phyloP scores from a whole-genome alignment of 2,329 filamentous ascomycete genomes.

The Ascochyta clinopodiicola region DNA sequence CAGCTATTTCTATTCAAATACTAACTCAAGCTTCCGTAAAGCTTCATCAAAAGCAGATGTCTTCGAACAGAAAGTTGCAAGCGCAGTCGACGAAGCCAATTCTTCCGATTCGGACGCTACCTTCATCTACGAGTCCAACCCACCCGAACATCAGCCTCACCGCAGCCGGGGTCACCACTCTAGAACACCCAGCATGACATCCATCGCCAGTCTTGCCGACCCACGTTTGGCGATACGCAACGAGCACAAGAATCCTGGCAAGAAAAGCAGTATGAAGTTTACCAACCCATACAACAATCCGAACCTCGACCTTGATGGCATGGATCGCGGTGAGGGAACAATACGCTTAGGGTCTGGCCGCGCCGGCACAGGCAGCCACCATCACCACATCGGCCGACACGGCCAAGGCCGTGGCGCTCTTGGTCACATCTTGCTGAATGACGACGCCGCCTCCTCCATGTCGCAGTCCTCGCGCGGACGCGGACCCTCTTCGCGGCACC shows the following conservation, averaged over 20 bases:
- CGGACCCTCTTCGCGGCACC: conserved; percentile 64
- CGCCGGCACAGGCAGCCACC: conserved; percentile 69
- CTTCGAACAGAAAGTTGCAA: conserved; percentile 96
- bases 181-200: conserved; percentile 91
- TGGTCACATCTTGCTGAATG: conserved; percentile 68
- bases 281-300: conserved; percentile 74
- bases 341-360: conserved; percentile 52
- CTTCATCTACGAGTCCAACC: conserved; percentile 98
- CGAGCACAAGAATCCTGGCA: conserved; percentile 65
- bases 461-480: conserved; percentile 72
- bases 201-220: conserved; percentile 73
- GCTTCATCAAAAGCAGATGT: conserved; percentile 96
- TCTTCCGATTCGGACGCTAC: conserved; percentile 98
- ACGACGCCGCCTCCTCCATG: conserved; percentile 68
- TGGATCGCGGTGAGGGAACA: conserved; percentile 49
- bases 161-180: conserved; percentile 83
- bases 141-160: conserved; percentile 65
- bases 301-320: conserved; percentile 55
- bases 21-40: conserved; percentile 53
- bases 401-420: conserved; percentile 74
- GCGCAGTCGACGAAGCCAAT: conserved; percentile 92
- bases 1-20: conserved; percentile 44
- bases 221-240: conserved; percentile 64
- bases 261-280: conserved; percentile 97
- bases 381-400: conserved; percentile 82